Percentiles rank a stretch among this genome's conserved stretches.
Conservation (phyloP, 306 rosid species). For the Cercis canadensis region DNA sequence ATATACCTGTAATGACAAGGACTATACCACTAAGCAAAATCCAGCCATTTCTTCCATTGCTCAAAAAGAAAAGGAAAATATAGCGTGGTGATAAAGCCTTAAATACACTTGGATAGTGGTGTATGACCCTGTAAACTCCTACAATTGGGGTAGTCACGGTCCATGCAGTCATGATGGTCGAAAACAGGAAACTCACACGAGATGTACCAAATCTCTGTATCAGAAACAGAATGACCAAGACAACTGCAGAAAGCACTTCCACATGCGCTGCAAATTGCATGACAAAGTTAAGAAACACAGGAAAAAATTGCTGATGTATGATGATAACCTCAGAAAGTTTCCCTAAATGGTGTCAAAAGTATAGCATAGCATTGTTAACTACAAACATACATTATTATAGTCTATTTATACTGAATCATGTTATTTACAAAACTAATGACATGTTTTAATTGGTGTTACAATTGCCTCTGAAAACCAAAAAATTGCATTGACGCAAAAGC, state of each 20-base stretch:
- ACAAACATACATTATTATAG: not conserved
- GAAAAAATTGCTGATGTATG: too few species aligned
- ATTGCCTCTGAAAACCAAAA: too few species aligned
- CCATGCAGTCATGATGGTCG: conserved; percentile 89
- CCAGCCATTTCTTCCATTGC: conserved; percentile 82
- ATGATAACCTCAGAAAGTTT: not conserved
- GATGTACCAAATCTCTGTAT: conserved; percentile 56
- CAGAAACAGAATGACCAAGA: not conserved
- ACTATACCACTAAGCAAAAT: conserved; percentile 76
- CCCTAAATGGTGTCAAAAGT: conserved; percentile 10
- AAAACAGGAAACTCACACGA: conserved; percentile 62
- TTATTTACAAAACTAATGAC: too few species aligned
- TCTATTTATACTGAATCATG: too few species aligned
- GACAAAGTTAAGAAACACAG: too few species aligned
- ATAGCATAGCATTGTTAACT: not conserved
- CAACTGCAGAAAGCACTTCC: too few species aligned
- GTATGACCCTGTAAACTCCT: conserved; percentile 78
- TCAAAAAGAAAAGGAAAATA: conserved; percentile 65
- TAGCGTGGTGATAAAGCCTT: conserved; percentile 83
- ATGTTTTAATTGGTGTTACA: too few species aligned
- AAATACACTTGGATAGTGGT: conserved; percentile 69
- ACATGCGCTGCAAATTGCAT: too few species aligned
- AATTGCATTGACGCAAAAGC: too few species aligned
- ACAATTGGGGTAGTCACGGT: conserved; percentile 75
- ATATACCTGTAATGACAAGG: conserved; percentile 82